These are phyloP conservation scores for Claviceps sp. DNA, from an alignment of 2,329 filamentous ascomycete genomes.

Conservation along the genomic window DNA sequence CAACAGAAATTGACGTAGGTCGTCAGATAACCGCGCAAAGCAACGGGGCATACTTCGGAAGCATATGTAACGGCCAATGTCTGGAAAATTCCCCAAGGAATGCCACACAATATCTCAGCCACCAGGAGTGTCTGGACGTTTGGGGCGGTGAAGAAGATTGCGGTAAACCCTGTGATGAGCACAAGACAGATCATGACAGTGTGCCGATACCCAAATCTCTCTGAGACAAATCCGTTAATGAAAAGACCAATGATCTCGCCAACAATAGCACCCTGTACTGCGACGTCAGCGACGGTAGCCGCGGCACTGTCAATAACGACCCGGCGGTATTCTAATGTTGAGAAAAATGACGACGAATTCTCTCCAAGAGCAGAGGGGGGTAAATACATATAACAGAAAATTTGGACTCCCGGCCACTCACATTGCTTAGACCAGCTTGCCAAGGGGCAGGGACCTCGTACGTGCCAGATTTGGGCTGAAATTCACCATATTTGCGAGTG, in stretches of 20 bases:
- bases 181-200: conserved; percentile 47
- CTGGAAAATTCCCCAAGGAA: conserved; percentile 49
- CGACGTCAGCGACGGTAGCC: neutral
- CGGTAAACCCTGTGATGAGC: conserved; percentile 41
- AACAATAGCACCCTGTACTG: conserved; percentile 11
- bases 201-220: conserved; percentile 54
- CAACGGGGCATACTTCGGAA: conserved; percentile 59
- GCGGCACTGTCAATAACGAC: neutral
- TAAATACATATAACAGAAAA: neutral
- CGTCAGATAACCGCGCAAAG: conserved; percentile 56
- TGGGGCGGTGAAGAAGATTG: conserved; percentile 52
- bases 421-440: conserved; percentile 48
- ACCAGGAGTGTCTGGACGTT: conserved; percentile 44
- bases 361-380: neutral
- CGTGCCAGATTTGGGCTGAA: conserved; percentile 24
- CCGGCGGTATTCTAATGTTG: neutral
- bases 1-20: conserved; percentile 70
- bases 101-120: conserved; percentile 49
- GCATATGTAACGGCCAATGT: conserved; percentile 51
- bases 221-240: conserved; percentile 51
- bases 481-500: conserved; percentile 42
- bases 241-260: conserved; percentile 55
- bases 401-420: conserved; percentile 12
- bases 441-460: conserved; percentile 47
- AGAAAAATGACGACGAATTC: neutral